Evolutionary conservation across 2,329 filamentous ascomycete species (phyloP), one percentile per base, ranked within the genome.

Genomic region (Cladosporium austrohemisphaericum): DNA sequence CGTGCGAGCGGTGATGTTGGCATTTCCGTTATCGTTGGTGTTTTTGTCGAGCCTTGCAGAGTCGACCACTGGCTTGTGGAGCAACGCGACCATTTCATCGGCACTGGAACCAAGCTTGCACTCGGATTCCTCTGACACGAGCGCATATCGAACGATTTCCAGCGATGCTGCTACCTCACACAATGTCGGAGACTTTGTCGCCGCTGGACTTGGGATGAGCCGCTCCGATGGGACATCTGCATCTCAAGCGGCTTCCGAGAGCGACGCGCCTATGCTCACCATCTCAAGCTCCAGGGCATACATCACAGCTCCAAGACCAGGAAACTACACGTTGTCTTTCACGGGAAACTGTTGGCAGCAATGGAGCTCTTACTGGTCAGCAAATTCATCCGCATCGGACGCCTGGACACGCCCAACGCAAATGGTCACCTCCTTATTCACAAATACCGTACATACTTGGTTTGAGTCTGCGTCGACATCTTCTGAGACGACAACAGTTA

Each of bases 331-430:
- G 3, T 20, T 38, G 9, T 22, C 16, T 2, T 35, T 44, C 20
- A 26, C 29, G 4, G 41, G 29, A 13, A n/a, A 35, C n/a, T 44
- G 41, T 11, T 44, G 19, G 31, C 19, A 44, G 4, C 41, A 44
- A 26, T 44, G 41, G 41, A 33, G 7, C n/a, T 20, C 13, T 10
- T 44, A 44, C 14, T 44, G 41, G 41, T 20, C 29, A 3, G 29
- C 41, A 5, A 25, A 16, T 13, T 23, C 19, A 4, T 44, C 41
- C 3, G 31, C 8, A 23, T 14, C 18, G 5, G 8, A 6, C 5
- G 18, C 28, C 5, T 36, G 33, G 33, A 36, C 33, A n/a, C n/a
- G n/a, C n/a, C n/a, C n/a, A n/a, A n/a, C n/a, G n/a, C n/a, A n/a
- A n/a, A n/a, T n/a, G 14, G 18, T 10, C 14, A 14, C n/a, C 11